These are phyloP conservation scores for Aspergillus vadensis DNA, from an alignment of 2,329 filamentous ascomycete genomes.

Conservation along the genomic window DNA sequence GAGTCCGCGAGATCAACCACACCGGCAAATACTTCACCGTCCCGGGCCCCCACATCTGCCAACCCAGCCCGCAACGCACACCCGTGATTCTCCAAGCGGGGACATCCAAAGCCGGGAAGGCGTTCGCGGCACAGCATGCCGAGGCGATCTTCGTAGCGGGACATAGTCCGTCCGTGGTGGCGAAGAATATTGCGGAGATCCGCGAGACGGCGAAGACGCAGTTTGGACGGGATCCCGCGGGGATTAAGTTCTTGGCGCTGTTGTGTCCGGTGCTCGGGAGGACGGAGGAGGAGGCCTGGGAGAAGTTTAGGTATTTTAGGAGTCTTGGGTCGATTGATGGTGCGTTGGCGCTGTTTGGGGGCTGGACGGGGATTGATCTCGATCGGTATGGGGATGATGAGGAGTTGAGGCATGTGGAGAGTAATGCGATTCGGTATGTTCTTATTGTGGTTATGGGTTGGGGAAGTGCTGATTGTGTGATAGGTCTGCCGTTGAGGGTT, in stretches of 20 bases:
- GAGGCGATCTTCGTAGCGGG: conserved; percentile 71
- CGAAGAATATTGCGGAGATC: conserved; percentile 65
- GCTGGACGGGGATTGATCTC: conserved; percentile 72
- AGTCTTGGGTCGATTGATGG: conserved; percentile 66
- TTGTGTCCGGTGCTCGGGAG: conserved; percentile 65
- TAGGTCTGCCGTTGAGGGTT: conserved; percentile 53
- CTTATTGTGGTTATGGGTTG: background rate
- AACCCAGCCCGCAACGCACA: conserved; percentile 68
- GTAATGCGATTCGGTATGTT: conserved; percentile 58
- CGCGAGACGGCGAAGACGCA: conserved; percentile 56
- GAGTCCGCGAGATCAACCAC: conserved; percentile 68
- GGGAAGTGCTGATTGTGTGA: conserved; percentile 6
- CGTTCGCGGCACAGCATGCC: conserved; percentile 69
- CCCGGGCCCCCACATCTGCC: conserved; percentile 65
- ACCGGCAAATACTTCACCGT: conserved; percentile 64
- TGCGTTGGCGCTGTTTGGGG: conserved; percentile 69
- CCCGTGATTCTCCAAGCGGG: conserved; percentile 71
- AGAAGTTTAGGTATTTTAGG: conserved; percentile 64
- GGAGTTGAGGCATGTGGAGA: conserved; percentile 63
- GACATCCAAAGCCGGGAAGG: conserved; percentile 65
- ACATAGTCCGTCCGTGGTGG: conserved; percentile 63
- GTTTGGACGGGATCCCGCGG: conserved; percentile 59
- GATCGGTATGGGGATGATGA: conserved; percentile 63
- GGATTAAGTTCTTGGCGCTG: conserved; percentile 69
- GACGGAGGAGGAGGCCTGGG: conserved; percentile 66